Evolutionary conservation across 2,329 filamentous ascomycete genomes (phyloP), one percentile per base, ranked within the genome.

Genomic region (Talaromyces sp.): DNA sequence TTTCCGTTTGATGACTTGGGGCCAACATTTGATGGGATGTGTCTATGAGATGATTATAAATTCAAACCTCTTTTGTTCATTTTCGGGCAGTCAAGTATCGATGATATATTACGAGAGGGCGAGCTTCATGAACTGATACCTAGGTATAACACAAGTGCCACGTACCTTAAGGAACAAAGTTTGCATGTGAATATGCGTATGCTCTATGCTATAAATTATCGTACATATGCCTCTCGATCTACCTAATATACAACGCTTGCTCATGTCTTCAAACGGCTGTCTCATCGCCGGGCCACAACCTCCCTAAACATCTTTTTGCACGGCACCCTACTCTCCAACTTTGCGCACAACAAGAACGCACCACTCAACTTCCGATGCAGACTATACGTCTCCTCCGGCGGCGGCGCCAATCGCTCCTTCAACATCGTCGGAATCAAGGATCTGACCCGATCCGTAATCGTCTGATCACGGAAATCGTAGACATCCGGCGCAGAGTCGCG

Each of bases 351-450:
- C 71, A 99, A 77, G 73, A 99, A 99, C 0, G 95, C 96, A 0
- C 95, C 95, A 74, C 92, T 96, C 61, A 99, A 79, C 80, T 99
- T 99, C 65, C 95, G 86, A 77, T 99, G 95, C 70, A 99, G 78
- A 73, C 89, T 93, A 73, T 99, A 99, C 59, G 95, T 99, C 82
- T 99, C 95, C 79, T 99, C 96, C 0, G 95, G 95, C 25, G 96
- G 95, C 25, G 95, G 93, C 16, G 91, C 87, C 21, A 99, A 79
- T 39, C 95, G 81, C 80, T 99, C 95, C 62, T 86, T 85, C 54
- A 99, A 83, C 95, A 99, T 99, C 60, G 96, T 81, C 16, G 95
- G 95, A 68, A 99, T 98, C 60, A 96, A 83, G 3, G 82, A 84
- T 70, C 93, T 88, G 63, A 99, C 93, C 50, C 96, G 84, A 72